A percentile compares a stretch with the other conserved stretches of the same genome.
phyloP scores from a whole-genome alignment of 768 basidiomycete species.

The Tephrocybe sp. region DNA sequence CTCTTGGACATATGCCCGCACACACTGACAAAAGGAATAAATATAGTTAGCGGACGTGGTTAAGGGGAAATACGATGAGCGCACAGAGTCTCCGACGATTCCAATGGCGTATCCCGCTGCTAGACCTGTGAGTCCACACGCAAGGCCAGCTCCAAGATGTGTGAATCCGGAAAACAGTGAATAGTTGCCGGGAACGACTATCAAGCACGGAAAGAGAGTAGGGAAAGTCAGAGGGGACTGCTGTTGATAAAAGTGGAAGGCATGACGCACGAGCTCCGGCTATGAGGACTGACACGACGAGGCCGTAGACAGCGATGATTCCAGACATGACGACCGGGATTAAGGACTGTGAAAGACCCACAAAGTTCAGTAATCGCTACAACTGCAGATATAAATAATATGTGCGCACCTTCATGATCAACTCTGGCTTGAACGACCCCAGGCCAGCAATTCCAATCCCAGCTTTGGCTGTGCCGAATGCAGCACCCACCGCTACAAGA shows the following conservation, averaged over 20 bases:
- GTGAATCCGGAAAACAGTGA: slow-evolving; percentile 86
- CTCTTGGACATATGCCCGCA: slow-evolving; percentile 71
- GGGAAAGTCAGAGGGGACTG: slow-evolving; percentile 1
- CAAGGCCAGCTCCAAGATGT: slow-evolving; percentile 89
- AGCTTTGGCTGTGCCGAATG: slow-evolving; percentile 94
- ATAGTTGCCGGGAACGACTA: slow-evolving; percentile 71
- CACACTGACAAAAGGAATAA: slow-evolving; percentile 14
- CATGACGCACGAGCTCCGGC: slow-evolving; percentile 54
- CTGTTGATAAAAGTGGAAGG: neutral
- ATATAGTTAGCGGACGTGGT: neutral
- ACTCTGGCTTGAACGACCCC: slow-evolving; percentile 90
- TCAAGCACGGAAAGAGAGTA: slow-evolving; percentile 8
- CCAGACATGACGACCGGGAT: slow-evolving; percentile 99
- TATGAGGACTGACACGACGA: slow-evolving; percentile 94
- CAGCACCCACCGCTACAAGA: slow-evolving; percentile 81
- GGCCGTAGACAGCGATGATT: slow-evolving; percentile 96
- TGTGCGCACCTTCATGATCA: slow-evolving; percentile 90
- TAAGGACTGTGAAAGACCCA: slow-evolving; percentile 59
- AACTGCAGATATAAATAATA: neutral
- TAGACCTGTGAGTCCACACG: slow-evolving; percentile 88
- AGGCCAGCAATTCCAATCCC: slow-evolving; percentile 97
- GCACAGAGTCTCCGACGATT: slow-evolving; percentile 87
- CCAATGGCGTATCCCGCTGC: slow-evolving; percentile 97
- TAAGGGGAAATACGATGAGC: slow-evolving; percentile 26
- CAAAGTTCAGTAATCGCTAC: neutral